Base-by-base conservation (phyloP, 495 filamentous ascomycete species). In the Aspergillus sclerotiicarbonarius region DNA sequence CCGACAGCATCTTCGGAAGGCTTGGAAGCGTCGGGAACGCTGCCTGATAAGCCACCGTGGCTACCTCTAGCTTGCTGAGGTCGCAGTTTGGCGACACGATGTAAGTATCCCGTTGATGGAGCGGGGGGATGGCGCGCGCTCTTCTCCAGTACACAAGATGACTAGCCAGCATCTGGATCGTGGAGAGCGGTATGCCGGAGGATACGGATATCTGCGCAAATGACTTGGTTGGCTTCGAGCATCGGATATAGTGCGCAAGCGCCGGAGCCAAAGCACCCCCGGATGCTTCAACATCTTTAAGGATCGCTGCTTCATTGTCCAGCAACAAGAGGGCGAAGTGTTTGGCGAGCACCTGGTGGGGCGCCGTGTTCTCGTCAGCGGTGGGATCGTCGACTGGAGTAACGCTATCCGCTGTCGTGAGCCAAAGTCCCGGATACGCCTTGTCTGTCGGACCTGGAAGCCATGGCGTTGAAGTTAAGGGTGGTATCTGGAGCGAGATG, bases 131-230 rank as follows among this genome's bases (percentile, higher is more conserved):
- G 30, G 92, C 87, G 37, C 93, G 88, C 35, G 92, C 94, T 51
- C 91, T 87, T 31, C 94, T 84, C 91, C 92, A 97, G 75, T 93
- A 95, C 43, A 98, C 91, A 51, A 98, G 85, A 72, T 98, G 93
- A 46, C 89, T 86, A 10, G 92, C 91, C 49, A 95, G 84, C 65
- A 88, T 82, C 56, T 92, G 89, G 59, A 97, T 88, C 35, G 94
- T 89, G 5, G 81, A 74, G 7, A 94, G 80, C 2, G 89, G 82
- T 35, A 97, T 87, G 8, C 84, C 79, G 44, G 89, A 87, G 37
- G 78, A 80, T 20, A 85, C 83, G 19, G 88, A 88, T 19, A 96
- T 87, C 67, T 94, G 90, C 19, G 87, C 76, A 71, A 92, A 91
- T 8, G 91, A 96, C 61, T 94, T 85, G 0, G 85, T 94, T 18